Conservation (phyloP, 495 filamentous ascomycete genomes). For the Daldinia bambusicola region DNA sequence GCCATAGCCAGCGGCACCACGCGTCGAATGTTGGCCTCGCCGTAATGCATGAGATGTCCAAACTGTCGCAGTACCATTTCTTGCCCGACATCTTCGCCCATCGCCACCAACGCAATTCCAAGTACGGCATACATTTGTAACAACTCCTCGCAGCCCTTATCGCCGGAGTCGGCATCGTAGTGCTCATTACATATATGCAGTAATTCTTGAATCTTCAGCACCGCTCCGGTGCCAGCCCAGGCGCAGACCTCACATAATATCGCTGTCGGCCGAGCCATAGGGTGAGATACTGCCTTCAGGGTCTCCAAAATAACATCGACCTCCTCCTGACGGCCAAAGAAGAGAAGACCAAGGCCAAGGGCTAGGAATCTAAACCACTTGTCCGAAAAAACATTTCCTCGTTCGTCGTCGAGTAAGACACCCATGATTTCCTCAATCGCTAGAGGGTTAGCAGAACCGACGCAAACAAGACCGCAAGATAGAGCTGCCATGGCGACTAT, state of each 20-base stretch:
- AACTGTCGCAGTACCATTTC: slow-evolving; percentile 99
- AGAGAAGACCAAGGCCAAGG: slow-evolving; percentile 91
- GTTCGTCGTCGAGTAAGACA: slow-evolving; percentile 90
- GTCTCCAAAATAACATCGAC: slow-evolving; percentile 96
- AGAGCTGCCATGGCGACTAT: slow-evolving; percentile 96
- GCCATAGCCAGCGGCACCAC: slow-evolving; percentile 98
- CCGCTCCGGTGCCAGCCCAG: slow-evolving; percentile 96
- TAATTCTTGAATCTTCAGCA: slow-evolving; percentile 94
- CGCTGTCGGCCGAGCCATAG: slow-evolving; percentile 88
- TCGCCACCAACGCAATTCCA: slow-evolving; percentile 91
- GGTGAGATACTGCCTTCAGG: slow-evolving; percentile 93
- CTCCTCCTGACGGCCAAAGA: slow-evolving; percentile 96
- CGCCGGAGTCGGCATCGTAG: slow-evolving; percentile 82
- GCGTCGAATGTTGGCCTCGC: slow-evolving; percentile 94
- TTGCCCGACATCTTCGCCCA: slow-evolving; percentile 98
- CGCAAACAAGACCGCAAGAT: slow-evolving; percentile 87
- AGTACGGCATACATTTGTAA: slow-evolving; percentile 96
- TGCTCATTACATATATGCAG: slow-evolving; percentile 98
- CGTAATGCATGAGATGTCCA: slow-evolving; percentile 99
- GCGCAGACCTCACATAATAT: slow-evolving; percentile 95
- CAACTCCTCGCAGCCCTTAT: slow-evolving; percentile 93
- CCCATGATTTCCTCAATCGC: slow-evolving; percentile 89
- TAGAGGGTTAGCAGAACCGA: slow-evolving; percentile 89
- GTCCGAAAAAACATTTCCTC: slow-evolving; percentile 86
- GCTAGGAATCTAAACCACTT: slow-evolving; percentile 99